These are phyloP conservation scores for Circinella umbellata DNA, from an alignment of 371 early-diverging fungal genomes.

Conservation along the genomic window DNA sequence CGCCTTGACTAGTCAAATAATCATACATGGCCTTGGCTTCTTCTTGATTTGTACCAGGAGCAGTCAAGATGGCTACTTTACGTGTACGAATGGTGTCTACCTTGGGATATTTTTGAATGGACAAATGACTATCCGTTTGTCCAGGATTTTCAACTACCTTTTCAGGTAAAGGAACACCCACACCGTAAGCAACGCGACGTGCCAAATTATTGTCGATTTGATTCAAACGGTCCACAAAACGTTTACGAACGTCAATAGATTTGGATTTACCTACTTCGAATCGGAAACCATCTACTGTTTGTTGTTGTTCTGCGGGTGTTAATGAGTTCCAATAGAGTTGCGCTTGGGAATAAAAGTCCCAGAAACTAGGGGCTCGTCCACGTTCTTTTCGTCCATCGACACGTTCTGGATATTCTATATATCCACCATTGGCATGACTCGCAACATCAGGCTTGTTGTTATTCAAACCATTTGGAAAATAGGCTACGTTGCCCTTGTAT, in stretches of 20 bases:
- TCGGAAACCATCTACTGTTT: constrained; percentile 41
- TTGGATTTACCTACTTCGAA: constrained; percentile 48
- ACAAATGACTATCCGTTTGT: constrained; percentile 27
- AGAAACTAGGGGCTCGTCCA: constrained; percentile 33
- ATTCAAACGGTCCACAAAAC: constrained; percentile 43
- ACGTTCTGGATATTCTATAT: constrained; percentile 41
- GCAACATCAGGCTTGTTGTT: constrained; percentile 35
- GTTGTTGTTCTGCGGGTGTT: constrained; percentile 45
- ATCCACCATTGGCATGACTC: constrained; percentile 29
- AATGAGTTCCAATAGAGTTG: constrained; percentile 50
- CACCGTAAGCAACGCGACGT: constrained; percentile 37
- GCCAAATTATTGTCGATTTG: constrained; percentile 48
- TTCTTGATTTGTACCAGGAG: constrained; percentile 33
- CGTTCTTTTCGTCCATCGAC: constrained; percentile 28
- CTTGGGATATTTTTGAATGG: constrained; percentile 41
- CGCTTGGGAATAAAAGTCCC: constrained; percentile 53
- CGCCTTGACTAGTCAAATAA: constrained; percentile 30
- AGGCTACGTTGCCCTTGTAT: constrained; percentile 34
- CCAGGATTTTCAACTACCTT: constrained; percentile 29
- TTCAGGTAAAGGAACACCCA: constrained; percentile 36
- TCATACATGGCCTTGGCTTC: constrained; percentile 37
- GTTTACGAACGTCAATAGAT: constrained; percentile 33
- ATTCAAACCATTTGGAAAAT: constrained; percentile 38
- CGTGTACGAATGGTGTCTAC: constrained; percentile 33
- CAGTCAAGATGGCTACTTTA: constrained; percentile 42